phyloP scores from a whole-genome alignment of 768 basidiomycete genomes.

The Paxillus ammoniavirescens region DNA sequence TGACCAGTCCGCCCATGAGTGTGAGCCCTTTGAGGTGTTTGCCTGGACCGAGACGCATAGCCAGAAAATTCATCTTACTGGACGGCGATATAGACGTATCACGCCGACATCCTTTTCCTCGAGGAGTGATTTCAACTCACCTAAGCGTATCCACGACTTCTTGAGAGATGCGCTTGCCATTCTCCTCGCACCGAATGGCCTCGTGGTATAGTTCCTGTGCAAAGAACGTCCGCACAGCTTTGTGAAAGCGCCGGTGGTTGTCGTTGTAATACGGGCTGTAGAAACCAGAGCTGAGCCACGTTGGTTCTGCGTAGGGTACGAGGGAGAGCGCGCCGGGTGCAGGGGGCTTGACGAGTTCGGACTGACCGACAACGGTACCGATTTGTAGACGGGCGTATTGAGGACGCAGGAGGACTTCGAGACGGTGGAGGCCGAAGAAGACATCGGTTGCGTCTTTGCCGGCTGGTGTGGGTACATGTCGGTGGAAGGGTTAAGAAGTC shows the following conservation, averaged over 20 bases:
- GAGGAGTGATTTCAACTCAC: conserved; percentile 39
- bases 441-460: conserved; percentile 74
- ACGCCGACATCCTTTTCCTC: neutral
- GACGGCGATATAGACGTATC: neutral
- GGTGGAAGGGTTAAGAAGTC: neutral
- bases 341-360: conserved; percentile 51
- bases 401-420: conserved; percentile 73
- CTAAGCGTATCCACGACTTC: conserved; percentile 83
- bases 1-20: conserved; percentile 77
- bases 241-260: conserved; percentile 73
- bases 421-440: conserved; percentile 85
- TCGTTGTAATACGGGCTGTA: conserved; percentile 77
- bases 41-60: conserved; percentile 74
- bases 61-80: conserved; percentile 63
- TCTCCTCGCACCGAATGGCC: conserved; percentile 77
- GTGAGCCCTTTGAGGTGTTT: conserved; percentile 82
- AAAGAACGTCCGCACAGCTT: conserved; percentile 72
- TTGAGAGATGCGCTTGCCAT: conserved; percentile 82
- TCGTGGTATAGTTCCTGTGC: conserved; percentile 74
- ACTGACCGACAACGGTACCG: conserved; percentile 57
- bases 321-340: conserved; percentile 63
- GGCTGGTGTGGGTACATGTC: conserved; percentile 35
- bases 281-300: conserved; percentile 71
- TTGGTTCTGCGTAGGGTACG: conserved; percentile 85
- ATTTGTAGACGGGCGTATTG: conserved; percentile 72